These are phyloP conservation scores for Haematococcus lacustris DNA, from an alignment of 139 green algal genomes.

Conservation along the genomic window DNA sequence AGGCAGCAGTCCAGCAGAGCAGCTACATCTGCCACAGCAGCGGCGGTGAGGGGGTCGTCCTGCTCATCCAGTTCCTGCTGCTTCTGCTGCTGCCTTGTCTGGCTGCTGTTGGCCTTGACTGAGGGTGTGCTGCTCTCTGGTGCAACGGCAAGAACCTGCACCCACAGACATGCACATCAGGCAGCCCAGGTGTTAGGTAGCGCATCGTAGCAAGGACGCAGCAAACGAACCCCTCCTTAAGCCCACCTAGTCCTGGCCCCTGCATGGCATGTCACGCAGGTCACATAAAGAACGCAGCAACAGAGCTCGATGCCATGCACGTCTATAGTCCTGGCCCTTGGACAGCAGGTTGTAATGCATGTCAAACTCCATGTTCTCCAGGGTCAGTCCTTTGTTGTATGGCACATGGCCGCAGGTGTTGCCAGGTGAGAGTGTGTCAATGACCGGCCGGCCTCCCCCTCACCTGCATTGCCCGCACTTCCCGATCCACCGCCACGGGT, in stretches of 20 bases:
- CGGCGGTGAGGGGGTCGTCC: conserved; percentile 1
- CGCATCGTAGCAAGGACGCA: background rate
- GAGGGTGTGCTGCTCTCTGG: background rate
- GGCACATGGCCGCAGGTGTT: background rate
- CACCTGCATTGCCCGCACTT: conserved; percentile 67
- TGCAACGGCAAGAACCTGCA: background rate
- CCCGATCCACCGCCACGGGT: conserved; percentile 53
- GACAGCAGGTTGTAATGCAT: background rate
- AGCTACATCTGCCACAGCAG: conserved; percentile 40
- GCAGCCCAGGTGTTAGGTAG: background rate
- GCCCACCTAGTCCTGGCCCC: too few species aligned
- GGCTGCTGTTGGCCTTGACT: background rate
- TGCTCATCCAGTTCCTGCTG: conserved; percentile 1
- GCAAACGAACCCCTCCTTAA: too few species aligned
- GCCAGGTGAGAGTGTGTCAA: too few species aligned
- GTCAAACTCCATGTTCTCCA: background rate
- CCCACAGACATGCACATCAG: background rate
- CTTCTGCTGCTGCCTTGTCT: conserved; percentile 20
- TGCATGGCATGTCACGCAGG: too few species aligned
- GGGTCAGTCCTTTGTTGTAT: background rate
- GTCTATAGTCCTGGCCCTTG: background rate
- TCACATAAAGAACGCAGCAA: background rate
- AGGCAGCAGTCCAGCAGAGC: conserved; percentile 60
- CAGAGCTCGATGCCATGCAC: background rate
- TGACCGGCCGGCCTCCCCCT: too few species aligned